A percentile compares a stretch with the other conserved stretches of the same genome.
phyloP scores from a whole-genome alignment of 78 protist genomes.

The Paratrimastix pyriformis region DNA sequence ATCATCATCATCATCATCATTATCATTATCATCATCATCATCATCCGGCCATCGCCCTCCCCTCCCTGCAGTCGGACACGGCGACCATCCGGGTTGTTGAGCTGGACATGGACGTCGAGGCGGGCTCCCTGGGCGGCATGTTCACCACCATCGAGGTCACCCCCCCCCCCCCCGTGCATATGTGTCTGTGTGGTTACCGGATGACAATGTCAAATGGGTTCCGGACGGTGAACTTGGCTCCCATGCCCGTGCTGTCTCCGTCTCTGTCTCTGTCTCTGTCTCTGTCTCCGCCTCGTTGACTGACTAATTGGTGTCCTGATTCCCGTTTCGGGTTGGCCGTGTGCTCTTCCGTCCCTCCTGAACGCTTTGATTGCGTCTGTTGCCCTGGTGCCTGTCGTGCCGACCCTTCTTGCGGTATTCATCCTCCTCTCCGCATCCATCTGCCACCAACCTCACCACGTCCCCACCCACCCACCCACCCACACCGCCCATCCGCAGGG shows the following conservation, averaged over 20 bases:
- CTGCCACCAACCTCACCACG: too few species aligned
- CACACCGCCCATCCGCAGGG: too few species aligned
- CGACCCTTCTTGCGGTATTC: too few species aligned
- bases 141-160: constrained; percentile 74
- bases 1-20: background rate
- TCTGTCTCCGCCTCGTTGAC: background rate
- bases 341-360: background rate
- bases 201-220: too few species aligned
- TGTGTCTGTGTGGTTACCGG: background rate
- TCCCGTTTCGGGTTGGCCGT: background rate
- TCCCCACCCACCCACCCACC: too few species aligned
- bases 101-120: constrained; percentile 43
- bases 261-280: background rate
- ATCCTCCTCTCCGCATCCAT: too few species aligned
- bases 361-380: too few species aligned
- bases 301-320: background rate
- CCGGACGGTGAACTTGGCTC: background rate
- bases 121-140: constrained; percentile 78
- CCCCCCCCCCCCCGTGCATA: background rate
- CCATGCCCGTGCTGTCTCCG: background rate
- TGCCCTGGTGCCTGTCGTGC: too few species aligned
- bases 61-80: constrained; percentile 42
- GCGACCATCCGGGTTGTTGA: constrained; percentile 59
- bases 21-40: background rate
- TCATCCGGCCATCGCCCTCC: background rate